phyloP scores from a whole-genome alignment of 2,329 filamentous ascomycete species.

The Colletotrichum limetticola region DNA sequence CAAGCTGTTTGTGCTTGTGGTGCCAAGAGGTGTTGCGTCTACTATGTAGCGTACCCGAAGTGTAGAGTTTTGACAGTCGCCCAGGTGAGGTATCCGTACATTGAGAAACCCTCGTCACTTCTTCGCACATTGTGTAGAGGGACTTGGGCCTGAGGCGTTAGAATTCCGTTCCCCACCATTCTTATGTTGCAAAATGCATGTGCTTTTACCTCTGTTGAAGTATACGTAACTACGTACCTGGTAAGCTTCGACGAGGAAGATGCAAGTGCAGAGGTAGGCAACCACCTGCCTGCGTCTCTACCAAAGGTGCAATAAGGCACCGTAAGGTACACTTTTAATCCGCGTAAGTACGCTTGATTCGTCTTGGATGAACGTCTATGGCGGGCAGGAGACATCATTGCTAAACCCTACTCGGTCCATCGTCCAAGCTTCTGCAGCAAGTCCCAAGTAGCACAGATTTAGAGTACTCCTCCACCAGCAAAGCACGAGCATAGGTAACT shows the following conservation, averaged over 20 bases:
- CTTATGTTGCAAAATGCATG: slow-evolving; percentile 8
- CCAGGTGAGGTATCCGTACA: background rate
- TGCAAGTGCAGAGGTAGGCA: background rate
- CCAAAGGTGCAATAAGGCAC: too few species aligned
- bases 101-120: background rate
- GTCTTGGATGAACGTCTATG: background rate
- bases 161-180: background rate
- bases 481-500: background rate
- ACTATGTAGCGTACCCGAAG: background rate
- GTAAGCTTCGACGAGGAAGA: background rate
- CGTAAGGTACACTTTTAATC: background rate
- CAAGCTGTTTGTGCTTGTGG: slow-evolving; percentile 12
- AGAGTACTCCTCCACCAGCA: background rate
- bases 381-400: background rate
- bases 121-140: slow-evolving; percentile 11
- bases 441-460: background rate
- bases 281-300: too few species aligned
- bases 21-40: slow-evolving; percentile 10
- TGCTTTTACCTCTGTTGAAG: background rate
- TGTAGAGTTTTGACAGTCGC: background rate
- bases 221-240: background rate
- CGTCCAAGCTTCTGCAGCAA: slow-evolving; percentile 21
- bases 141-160: slow-evolving; percentile 16
- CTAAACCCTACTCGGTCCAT: background rate
- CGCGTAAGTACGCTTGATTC: background rate